A percentile compares a stretch with the other conserved stretches of the same genome.
These are phyloP conservation scores for Endogone sp. DNA, from an alignment of 192 early-diverging fungal species.

Conservation along the genomic window DNA sequence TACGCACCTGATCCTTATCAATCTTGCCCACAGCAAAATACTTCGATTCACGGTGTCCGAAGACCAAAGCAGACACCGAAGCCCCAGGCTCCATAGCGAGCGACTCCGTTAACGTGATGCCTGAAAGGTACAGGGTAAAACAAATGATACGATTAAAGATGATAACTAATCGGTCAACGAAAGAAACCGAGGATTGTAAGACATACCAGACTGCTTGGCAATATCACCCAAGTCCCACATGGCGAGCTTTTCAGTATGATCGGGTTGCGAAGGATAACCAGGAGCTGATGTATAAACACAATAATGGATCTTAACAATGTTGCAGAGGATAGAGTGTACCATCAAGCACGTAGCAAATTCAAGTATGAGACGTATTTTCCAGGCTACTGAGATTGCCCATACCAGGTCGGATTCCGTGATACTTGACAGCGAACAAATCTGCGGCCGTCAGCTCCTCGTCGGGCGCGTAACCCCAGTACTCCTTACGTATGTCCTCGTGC, in stretches of 20 bases:
- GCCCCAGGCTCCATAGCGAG: constrained; percentile 93
- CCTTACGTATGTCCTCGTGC: constrained; percentile 85
- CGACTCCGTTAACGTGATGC: constrained; percentile 88
- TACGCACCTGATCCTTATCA: constrained; percentile 77
- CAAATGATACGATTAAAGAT: too few relatives aligned
- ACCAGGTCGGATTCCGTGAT: constrained; percentile 87
- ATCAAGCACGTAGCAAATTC: too few relatives aligned
- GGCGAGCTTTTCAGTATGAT: constrained; percentile 89
- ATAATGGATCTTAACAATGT: too few relatives aligned
- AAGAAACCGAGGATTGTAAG: background rate
- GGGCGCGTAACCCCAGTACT: constrained; percentile 85
- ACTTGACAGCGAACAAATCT: constrained; percentile 88
- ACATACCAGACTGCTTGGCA: constrained; percentile 50
- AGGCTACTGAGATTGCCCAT: background rate
- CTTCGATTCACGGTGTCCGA: constrained; percentile 68
- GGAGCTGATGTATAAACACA: constrained; percentile 47
- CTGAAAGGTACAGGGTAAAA: too few relatives aligned
- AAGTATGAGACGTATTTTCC: background rate
- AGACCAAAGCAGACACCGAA: constrained; percentile 71
- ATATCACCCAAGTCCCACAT: constrained; percentile 92
- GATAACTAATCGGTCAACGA: too few relatives aligned
- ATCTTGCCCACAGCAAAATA: constrained; percentile 98
- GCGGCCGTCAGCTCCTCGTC: constrained; percentile 71
- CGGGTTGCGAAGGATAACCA: constrained; percentile 93
- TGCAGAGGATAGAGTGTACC: too few relatives aligned